A percentile compares a stretch with the other conserved stretches of the same genome.
phyloP scores from a whole-genome alignment of 148 eudicot genomes.

The Dianthus caryophyllus region DNA sequence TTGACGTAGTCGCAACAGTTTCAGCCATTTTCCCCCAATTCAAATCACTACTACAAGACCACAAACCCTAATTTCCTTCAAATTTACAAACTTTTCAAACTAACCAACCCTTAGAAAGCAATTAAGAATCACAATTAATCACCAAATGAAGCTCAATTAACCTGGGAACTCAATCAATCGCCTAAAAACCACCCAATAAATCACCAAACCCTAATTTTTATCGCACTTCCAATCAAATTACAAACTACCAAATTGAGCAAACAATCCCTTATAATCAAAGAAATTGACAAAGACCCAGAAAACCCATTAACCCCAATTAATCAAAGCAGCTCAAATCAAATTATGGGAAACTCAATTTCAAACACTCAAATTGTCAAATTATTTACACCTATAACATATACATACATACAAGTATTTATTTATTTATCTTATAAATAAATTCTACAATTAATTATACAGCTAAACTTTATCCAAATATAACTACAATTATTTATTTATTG shows the following conservation, averaged over 20 bases:
- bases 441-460: neutral
- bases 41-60: neutral
- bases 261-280: conserved; percentile 10
- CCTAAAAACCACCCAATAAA: neutral
- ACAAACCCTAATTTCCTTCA: conserved; percentile 6
- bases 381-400: neutral
- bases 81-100: conserved; percentile 1
- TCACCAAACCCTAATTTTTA: conserved; percentile 8
- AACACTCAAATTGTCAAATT: conserved; percentile 3
- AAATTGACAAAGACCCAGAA: conserved; percentile 23
- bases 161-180: neutral
- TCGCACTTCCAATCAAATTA: conserved; percentile 11
- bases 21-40: conserved; percentile 58
- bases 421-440: neutral
- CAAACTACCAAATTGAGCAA: conserved; percentile 15
- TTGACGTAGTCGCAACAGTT: conserved; percentile 62
- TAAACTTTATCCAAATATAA: neutral
- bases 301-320: conserved; percentile 17
- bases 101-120: neutral
- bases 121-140: neutral
- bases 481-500: too few species aligned
- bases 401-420: conserved; percentile 9
- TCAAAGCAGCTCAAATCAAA: conserved; percentile 10
- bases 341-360: conserved; percentile 15
- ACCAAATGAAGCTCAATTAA: neutral